Percentiles rank a stretch among this genome's conserved stretches.
Conservation (phyloP, 495 filamentous ascomycete genomes). For the Talaromyces nanjingensis region DNA sequence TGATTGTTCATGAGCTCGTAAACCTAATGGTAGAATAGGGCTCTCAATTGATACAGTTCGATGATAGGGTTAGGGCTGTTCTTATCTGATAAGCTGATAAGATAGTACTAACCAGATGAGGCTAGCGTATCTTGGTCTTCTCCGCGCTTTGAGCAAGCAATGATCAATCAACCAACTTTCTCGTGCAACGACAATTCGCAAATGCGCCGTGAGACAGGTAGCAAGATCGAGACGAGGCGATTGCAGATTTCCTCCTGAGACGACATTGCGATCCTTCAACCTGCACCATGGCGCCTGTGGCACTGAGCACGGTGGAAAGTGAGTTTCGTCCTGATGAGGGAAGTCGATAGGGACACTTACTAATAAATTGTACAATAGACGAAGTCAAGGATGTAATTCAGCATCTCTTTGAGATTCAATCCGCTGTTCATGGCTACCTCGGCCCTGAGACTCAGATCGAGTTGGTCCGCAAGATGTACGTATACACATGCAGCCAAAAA, state of each 20-base stretch:
- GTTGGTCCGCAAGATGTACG: slow-evolving; percentile 56
- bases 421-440: slow-evolving; percentile 62
- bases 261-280: not conserved
- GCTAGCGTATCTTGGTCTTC: not conserved
- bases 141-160: not conserved
- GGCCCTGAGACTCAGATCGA: slow-evolving; percentile 55
- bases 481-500: slow-evolving; percentile 1
- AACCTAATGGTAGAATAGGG: no score
- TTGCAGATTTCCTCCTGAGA: not conserved
- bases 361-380: slow-evolving; percentile 16
- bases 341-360: not conserved
- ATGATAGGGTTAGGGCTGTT: not conserved
- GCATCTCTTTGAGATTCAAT: slow-evolving; percentile 79
- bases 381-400: slow-evolving; percentile 61
- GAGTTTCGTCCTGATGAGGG: slow-evolving; percentile 12
- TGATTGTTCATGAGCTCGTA: no score
- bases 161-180: not conserved
- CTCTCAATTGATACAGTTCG: not conserved
- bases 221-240: not conserved
- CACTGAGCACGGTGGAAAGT: slow-evolving; percentile 45
- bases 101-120: not conserved
- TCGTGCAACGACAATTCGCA: not conserved
- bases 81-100: not conserved
- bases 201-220: not conserved
- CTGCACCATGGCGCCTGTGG: slow-evolving; percentile 36